Base-by-base conservation (phyloP, 2,329 filamentous ascomycete genomes). In the Graphiopsis chlorocephala region DNA sequence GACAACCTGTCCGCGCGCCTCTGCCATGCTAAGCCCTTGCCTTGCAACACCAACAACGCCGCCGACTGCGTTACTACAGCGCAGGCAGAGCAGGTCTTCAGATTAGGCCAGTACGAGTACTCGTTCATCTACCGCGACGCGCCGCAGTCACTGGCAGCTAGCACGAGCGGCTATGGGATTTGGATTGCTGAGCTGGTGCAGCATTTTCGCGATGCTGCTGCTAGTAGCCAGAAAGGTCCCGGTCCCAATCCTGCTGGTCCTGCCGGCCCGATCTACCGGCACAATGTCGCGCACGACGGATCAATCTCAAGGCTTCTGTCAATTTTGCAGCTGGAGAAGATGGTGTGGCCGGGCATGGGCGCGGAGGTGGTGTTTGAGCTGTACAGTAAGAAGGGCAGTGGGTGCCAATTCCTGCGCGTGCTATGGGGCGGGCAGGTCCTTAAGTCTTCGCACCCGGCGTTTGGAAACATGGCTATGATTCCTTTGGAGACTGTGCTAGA, bases 271-370 rank as follows among this genome's bases (percentile, higher is more conserved):
- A 78, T 80, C 12, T 94, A 92, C 73, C 78, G 87, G 50, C 91
- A 95, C 72, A 93, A 94, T 68, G 83, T 95, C 42, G 91, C 90
- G 2, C 91, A 96, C 71, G 92, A 95, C 70, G 92, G 91, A 2
- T 89, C 86, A 3, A 73, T 93, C 7, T 87, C 88, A 12, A 79
- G 86, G 2, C 71, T 94, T 7, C 79, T 95, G 25, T 86, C 86
- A 2, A 83, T 93, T 17, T 73, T 95, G 72, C 91, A 94, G 77
- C 72, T 90, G 1, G 88, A 92, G 25, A 75, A 81, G 61, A 94
- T 94, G 90, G 87, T 92, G 1, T 94, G 91, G 91, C 91, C 91
- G 0, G 91, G 91, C 0, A 93, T 94, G 90, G 91, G 91, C 0
- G 82, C 86, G 11, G 91, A 94, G 77, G 82, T 94, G 0, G 85